These are phyloP conservation scores for Trichophyton equinum DNA, from an alignment of 2,329 filamentous ascomycete genomes.

Conservation along the genomic window DNA sequence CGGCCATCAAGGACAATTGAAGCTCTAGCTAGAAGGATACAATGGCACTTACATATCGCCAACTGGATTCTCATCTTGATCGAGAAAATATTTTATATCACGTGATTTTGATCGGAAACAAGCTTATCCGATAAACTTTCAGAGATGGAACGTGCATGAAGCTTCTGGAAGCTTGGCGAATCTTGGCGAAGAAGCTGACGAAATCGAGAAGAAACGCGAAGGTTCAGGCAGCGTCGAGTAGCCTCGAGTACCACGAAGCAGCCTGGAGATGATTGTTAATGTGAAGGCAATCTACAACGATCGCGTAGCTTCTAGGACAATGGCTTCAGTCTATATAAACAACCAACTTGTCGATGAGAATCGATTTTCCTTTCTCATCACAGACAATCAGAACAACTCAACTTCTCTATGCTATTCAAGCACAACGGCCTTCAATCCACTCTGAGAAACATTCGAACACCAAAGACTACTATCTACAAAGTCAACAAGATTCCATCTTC, in stretches of 20 bases:
- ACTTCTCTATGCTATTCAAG: conserved; percentile 2
- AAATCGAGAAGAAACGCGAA: background rate
- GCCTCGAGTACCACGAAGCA: background rate
- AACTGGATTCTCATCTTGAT: no score
- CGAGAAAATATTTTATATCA: background rate
- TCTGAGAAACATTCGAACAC: conserved; percentile 7
- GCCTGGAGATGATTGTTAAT: background rate
- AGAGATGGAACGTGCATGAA: background rate
- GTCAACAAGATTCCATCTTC: conserved; percentile 3
- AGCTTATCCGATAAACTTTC: background rate
- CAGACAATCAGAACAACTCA: conserved; percentile 2
- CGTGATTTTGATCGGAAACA: background rate
- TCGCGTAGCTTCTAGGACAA: conserved; percentile 7
- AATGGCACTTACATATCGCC: no score
- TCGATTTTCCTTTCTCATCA: conserved; percentile 3
- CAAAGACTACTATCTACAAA: conserved; percentile 1
- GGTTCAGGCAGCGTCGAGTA: background rate
- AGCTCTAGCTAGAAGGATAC: background rate
- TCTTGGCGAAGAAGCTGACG: background rate
- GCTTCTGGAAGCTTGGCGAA: background rate
- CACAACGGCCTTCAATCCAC: conserved; percentile 7
- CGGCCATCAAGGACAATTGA: background rate
- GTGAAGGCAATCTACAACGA: background rate
- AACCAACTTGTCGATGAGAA: conserved; percentile 3
- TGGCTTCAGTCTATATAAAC: conserved; percentile 10